A percentile compares a stretch with the other conserved stretches of the same genome.
Evolutionary conservation across 108 stramenopile genomes (phyloP).

Genomic region (Nitzschia sp.): DNA sequence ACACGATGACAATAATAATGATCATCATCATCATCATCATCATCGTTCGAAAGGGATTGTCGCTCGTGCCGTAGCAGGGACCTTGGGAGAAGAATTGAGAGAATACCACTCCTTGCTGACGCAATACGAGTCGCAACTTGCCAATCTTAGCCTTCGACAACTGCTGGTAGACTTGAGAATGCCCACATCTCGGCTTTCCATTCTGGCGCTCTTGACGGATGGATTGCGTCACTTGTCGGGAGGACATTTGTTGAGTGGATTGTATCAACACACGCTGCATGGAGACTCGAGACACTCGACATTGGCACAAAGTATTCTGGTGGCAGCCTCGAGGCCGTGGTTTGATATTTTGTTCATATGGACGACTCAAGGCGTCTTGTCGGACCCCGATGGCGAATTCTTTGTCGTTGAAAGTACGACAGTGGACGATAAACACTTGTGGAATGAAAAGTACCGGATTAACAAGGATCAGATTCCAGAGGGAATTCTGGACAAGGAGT

Average conservation of each 20-base stretch:
- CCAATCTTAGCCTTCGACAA: slow-evolving; percentile 61
- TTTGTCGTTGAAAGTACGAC: slow-evolving; percentile 52
- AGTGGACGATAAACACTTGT: slow-evolving; percentile 46
- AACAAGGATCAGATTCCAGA: slow-evolving; percentile 67
- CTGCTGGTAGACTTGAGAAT: slow-evolving; percentile 63
- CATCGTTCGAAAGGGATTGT: slow-evolving; percentile 62
- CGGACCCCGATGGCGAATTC: slow-evolving; percentile 78
- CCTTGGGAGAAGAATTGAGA: slow-evolving; percentile 65
- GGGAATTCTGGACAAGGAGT: slow-evolving; percentile 58
- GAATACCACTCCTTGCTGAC: slow-evolving; percentile 74
- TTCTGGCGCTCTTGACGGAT: slow-evolving; percentile 79
- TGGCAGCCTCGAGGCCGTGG: slow-evolving; percentile 66
- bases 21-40: too few relatives aligned
- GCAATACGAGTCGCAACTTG: slow-evolving; percentile 65
- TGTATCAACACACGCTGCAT: slow-evolving; percentile 78
- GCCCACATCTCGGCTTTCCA: slow-evolving; percentile 56
- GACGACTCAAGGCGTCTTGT: slow-evolving; percentile 69
- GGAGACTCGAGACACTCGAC: slow-evolving; percentile 70
- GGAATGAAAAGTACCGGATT: slow-evolving; percentile 84
- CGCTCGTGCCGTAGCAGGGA: slow-evolving; percentile 68
- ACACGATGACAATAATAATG: slow-evolving; percentile 39
- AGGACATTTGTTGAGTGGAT: slow-evolving; percentile 75
- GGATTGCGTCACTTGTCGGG: slow-evolving; percentile 63
- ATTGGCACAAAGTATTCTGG: slow-evolving; percentile 70
- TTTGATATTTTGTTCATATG: slow-evolving; percentile 65